These are phyloP conservation scores for Linum tenue DNA, from an alignment of 345 rosid species.

Conservation along the genomic window DNA sequence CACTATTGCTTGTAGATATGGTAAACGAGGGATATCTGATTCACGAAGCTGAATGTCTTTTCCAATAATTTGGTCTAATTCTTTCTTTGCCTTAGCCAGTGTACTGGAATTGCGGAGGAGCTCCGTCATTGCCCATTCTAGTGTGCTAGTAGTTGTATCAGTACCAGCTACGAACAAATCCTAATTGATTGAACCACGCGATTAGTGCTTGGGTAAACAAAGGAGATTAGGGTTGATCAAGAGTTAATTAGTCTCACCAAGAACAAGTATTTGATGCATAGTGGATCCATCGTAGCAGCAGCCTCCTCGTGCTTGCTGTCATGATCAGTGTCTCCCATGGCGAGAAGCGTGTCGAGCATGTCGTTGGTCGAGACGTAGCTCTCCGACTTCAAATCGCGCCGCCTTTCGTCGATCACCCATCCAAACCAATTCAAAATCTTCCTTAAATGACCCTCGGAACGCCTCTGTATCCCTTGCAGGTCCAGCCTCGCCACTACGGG, in stretches of 20 bases:
- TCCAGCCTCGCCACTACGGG: conserved; percentile 25
- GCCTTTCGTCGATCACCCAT: conserved; percentile 15
- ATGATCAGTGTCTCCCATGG: conserved; percentile 14
- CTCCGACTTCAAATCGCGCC: conserved; percentile 7
- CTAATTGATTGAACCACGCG: conserved; percentile 11
- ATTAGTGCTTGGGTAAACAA: conserved; percentile 21
- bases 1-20: conserved; percentile 37
- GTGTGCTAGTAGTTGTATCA: conserved; percentile 36
- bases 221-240: conserved; percentile 7
- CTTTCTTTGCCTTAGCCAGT: conserved; percentile 23
- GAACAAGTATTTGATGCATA: conserved; percentile 17
- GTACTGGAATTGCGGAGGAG: conserved; percentile 15
- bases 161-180: too few species aligned
- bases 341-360: too few species aligned
- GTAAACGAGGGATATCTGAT: conserved; percentile 22
- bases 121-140: conserved; percentile 40
- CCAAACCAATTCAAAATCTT: conserved; percentile 21
- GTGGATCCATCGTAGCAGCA: conserved; percentile 8
- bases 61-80: conserved; percentile 26
- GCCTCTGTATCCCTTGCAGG: conserved; percentile 21
- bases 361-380: background rate
- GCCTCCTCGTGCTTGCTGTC: conserved; percentile 6
- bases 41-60: conserved; percentile 23
- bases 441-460: conserved; percentile 9
- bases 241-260: conserved; percentile 16